Evolutionary conservation across 768 basidiomycete species (phyloP).

Genomic region (Calocybe gangraenosa): DNA sequence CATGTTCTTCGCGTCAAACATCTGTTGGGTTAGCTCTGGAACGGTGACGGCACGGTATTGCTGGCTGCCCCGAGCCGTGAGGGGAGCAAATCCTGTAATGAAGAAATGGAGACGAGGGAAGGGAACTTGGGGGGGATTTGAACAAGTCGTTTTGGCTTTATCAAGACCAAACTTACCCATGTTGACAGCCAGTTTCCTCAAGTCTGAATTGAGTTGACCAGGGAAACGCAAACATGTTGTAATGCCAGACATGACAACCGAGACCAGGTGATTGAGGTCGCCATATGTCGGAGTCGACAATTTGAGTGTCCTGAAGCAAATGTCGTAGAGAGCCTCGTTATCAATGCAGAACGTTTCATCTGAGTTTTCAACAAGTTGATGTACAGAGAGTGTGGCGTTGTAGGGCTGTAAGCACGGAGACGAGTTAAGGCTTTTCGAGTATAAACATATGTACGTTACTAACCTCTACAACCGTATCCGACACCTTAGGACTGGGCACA

Average conservation of each 20-base stretch:
- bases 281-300: constrained; percentile 94
- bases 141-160: neutral
- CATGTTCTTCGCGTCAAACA: constrained; percentile 99
- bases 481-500: constrained; percentile 95
- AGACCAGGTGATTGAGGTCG: constrained; percentile 97
- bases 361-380: constrained; percentile 99
- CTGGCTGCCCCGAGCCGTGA: constrained; percentile 91
- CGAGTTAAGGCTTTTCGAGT: neutral
- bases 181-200: constrained; percentile 98
- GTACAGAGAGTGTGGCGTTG: constrained; percentile 97
- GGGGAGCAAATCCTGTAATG: constrained; percentile 93
- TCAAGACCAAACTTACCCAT: constrained; percentile 82
- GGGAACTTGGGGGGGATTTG: constrained; percentile 55
- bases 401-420: constrained; percentile 62
- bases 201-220: constrained; percentile 98
- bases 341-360: constrained; percentile 99
- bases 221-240: constrained; percentile 99
- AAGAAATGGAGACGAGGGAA: constrained; percentile 99
- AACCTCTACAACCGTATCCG: constrained; percentile 97
- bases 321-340: constrained; percentile 98
- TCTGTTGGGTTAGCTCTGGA: constrained; percentile 96
- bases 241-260: constrained; percentile 97
- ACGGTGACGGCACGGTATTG: constrained; percentile 97
- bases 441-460: constrained; percentile 7
- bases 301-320: constrained; percentile 98